Base-by-base conservation (phyloP, 345 rosid genomes). In the Hevea brasiliensis region DNA sequence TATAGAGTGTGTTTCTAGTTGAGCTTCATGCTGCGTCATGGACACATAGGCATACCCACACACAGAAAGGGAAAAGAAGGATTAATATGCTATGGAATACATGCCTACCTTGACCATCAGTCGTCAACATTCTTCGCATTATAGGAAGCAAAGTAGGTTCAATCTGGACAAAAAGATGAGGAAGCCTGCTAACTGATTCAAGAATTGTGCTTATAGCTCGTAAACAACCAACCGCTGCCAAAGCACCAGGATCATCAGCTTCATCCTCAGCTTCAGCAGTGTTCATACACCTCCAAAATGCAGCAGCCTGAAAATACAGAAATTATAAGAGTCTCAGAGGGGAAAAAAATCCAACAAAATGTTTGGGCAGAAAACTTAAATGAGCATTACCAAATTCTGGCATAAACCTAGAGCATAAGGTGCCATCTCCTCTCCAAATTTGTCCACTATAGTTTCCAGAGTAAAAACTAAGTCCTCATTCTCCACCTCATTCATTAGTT, bases 361-460 rank as follows among this genome's bases (percentile, higher is more conserved):
- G 27, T 56, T 27, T 6, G 9, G 59, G 47, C 62, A 42, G 44
- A 51, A 7, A n/a, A 42, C 47, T 2, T 59, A 42, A 65, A 63
- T 11, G 27, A 66, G 29, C 40, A 79, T 79, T 89, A 93, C 98
- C 92, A 93, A 82, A 82, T 93, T 93, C 81, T 89, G 95, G 87
- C 98, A 93, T 79, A 93, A 84, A 58, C 97, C 98, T 72, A 93
- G 80, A 73, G 98, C 97, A 86, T 82, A 93, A 24, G 97, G 98
- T 67, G 95, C 93, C 98, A 93, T 93, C 85, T 93, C 98, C 81
- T 93, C 98, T 2, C 98, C 98, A 84, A 93, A 93, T 81, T 89
- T 93, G 85, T 93, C 97, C 29, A 93, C 98, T 72, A 93, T 86
- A 71, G 95, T 91, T 82, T 93, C 98, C 85, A 93, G 71, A 40